These are phyloP conservation scores for Ceratobasidium sp. DNA, from an alignment of 1,284 basidiomycete species.

Conservation along the genomic window DNA sequence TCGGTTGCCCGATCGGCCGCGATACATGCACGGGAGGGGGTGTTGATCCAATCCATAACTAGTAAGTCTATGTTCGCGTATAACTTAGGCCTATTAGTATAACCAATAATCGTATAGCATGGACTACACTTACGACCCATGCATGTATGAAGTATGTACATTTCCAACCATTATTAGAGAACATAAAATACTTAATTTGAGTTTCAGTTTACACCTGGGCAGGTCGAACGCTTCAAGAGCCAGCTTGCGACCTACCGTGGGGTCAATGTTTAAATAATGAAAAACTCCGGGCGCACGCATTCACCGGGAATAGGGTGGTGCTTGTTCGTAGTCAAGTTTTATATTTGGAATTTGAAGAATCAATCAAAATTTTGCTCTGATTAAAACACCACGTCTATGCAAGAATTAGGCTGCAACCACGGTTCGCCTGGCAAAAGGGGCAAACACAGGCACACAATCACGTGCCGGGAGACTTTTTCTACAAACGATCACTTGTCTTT, in stretches of 20 bases:
- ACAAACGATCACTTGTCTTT: background rate
- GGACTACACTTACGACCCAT: slow-evolving; percentile 45
- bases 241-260: slow-evolving; percentile 46
- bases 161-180: background rate
- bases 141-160: slow-evolving; percentile 42
- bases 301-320: too few species aligned
- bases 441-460: background rate
- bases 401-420: too few species aligned
- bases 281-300: too few species aligned
- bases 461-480: background rate
- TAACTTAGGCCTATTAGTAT: background rate
- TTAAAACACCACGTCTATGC: too few species aligned
- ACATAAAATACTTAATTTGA: slow-evolving; percentile 42
- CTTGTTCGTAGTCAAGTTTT: too few species aligned
- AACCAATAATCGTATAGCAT: slow-evolving; percentile 45
- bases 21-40: slow-evolving; percentile 46
- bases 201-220: slow-evolving; percentile 49
- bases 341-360: too few species aligned
- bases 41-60: slow-evolving; percentile 46
- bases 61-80: background rate
- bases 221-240: slow-evolving; percentile 43
- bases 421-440: too few species aligned
- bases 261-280: slow-evolving; percentile 32
- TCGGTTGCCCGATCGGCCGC: slow-evolving; percentile 44
- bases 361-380: too few species aligned